Evolutionary conservation across 768 basidiomycete genomes (phyloP).

Genomic region (Leccinum incarnatum): DNA sequence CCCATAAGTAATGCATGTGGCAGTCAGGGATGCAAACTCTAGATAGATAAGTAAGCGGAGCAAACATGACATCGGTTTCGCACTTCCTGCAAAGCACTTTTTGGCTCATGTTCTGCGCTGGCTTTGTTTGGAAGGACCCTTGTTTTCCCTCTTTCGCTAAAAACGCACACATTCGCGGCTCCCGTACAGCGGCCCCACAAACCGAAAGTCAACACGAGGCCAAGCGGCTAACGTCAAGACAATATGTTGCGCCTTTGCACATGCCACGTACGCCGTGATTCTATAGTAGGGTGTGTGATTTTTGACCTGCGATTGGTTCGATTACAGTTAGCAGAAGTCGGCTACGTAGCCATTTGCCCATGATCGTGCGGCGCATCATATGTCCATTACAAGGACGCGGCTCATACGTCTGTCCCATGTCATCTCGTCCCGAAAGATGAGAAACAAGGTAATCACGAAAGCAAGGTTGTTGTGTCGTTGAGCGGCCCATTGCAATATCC

Average conservation of each 20-base stretch:
- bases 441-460: background rate
- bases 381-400: background rate
- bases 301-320: background rate
- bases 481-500: background rate
- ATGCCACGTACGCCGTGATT: background rate
- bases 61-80: background rate
- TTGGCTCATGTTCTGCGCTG: background rate
- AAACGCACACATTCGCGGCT: background rate
- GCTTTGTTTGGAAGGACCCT: background rate
- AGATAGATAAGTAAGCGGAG: background rate
- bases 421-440: background rate
- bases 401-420: background rate
- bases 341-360: background rate
- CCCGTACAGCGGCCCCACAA: background rate
- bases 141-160: background rate
- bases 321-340: background rate
- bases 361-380: background rate
- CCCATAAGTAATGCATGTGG: background rate
- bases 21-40: background rate
- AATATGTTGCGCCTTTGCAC: background rate
- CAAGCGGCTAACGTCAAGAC: background rate
- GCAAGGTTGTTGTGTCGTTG: background rate
- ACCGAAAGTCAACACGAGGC: background rate
- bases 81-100: background rate
- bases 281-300: background rate